Evolutionary conservation across 495 filamentous ascomycete genomes (phyloP), one percentile per base, ranked within the genome.

Genomic region (Penicillium longicatenatum): DNA sequence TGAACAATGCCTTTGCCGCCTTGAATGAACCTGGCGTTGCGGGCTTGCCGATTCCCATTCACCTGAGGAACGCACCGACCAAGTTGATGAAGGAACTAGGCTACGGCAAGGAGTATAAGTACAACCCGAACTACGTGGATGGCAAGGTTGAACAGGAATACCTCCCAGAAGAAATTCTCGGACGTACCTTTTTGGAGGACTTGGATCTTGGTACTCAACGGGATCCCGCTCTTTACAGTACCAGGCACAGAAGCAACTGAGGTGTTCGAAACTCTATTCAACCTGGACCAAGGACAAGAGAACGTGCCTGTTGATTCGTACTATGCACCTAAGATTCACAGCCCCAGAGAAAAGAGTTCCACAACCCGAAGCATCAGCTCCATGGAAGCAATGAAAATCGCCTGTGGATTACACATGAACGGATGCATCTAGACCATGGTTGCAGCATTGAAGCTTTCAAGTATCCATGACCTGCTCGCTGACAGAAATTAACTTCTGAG

Each of bases 51-150:
- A 82, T 98, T 11, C 94, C 94, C 21, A 70, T 95, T 37, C 94
- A 98, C 74, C 72, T 98, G 50, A 74, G 94, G 43, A 97, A 97
- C 70, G 93, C 93, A 9, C 92, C 93, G 2, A 98, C 94, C 7
- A 82, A 84, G 64, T 65, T 97, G 62, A 95, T 98, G 94, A 89
- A 90, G 62, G 93, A 97, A 66, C 72, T 97, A 47, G 93, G 91
- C 2, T 92, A 91, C 61, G 94, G 94, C 10, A 86, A 81, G 50
- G 91, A 90, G 69, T 98, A 98, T 69, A 98, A 98, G 67, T 98
- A 98, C 71, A 95, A 95, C 64, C 94, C 94, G 1, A 87, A 92
- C 63, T 98, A 90, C 66, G 72, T 79, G 61, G 85, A 92, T 59
- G 94, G 94, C n/a, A 84, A 77, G 64, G 92, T 97, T 17, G 81